These are phyloP conservation scores for Theobroma cacao DNA, from an alignment of 345 rosid species.

Conservation along the genomic window DNA sequence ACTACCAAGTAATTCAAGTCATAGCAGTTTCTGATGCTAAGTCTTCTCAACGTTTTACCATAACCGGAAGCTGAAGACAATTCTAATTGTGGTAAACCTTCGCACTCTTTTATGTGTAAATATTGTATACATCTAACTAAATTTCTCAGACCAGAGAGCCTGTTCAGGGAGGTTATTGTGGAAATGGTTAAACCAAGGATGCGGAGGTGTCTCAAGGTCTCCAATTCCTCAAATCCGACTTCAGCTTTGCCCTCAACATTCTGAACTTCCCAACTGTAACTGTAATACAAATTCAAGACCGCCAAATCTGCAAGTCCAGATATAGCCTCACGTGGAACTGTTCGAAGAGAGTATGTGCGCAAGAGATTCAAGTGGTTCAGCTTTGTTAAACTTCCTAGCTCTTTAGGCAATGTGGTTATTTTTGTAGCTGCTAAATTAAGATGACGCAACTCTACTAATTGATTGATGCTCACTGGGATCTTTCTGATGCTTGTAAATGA, in stretches of 20 bases:
- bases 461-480: constrained; percentile 36
- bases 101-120: constrained; percentile 40
- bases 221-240: constrained; percentile 39
- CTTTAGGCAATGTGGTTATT: constrained; percentile 39
- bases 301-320: constrained; percentile 32
- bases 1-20: constrained; percentile 38
- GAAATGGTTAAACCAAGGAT: constrained; percentile 43
- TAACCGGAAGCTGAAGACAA: constrained; percentile 28
- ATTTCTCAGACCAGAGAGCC: constrained; percentile 19
- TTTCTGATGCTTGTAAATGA: constrained; percentile 41
- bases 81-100: constrained; percentile 24
- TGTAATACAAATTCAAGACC: constrained; percentile 47
- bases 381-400: constrained; percentile 35
- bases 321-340: constrained; percentile 40
- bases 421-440: constrained; percentile 45
- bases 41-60: constrained; percentile 45
- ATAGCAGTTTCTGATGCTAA: constrained; percentile 43
- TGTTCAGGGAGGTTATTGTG: constrained; percentile 22
- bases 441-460: constrained; percentile 37
- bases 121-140: constrained; percentile 38
- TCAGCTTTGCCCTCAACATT: constrained; percentile 24
- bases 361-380: constrained; percentile 44
- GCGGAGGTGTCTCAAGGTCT: constrained; percentile 32
- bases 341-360: constrained; percentile 45
- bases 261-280: constrained; percentile 42